Percentiles rank a stretch among this genome's conserved stretches.
These are phyloP conservation scores for Iris macrosiphon DNA, from an alignment of 106 monocot species.

Conservation along the genomic window DNA sequence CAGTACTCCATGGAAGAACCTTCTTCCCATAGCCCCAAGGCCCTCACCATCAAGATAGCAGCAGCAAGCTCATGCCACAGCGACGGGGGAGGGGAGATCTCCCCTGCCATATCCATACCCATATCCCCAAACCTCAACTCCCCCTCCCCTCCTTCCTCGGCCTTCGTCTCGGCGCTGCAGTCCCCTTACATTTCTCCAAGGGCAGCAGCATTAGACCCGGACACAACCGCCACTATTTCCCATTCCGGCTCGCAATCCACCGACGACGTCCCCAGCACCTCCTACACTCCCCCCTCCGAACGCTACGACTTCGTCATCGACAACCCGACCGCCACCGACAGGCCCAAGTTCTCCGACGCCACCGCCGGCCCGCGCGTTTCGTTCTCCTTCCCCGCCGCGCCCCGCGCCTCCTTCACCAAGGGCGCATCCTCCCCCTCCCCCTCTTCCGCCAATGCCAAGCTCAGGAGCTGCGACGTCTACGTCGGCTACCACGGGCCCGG, in stretches of 20 bases:
- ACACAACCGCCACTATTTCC: too few species aligned
- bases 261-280: constrained; percentile 79
- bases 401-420: constrained; percentile 66
- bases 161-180: constrained; percentile 68
- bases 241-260: constrained; percentile 48
- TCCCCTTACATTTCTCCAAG: constrained; percentile 75
- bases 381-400: constrained; percentile 88
- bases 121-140: constrained; percentile 56
- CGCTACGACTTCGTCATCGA: constrained; percentile 54
- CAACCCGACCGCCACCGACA: too few species aligned
- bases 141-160: constrained; percentile 65
- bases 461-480: constrained; percentile 86
- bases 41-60: constrained; percentile 47
- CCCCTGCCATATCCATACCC: too few species aligned
- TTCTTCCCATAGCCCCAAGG: constrained; percentile 13
- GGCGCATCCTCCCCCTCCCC: constrained; percentile 42
- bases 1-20: constrained; percentile 39
- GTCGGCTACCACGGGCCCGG: constrained; percentile 84
- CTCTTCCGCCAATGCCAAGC: constrained; percentile 71
- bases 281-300: constrained; percentile 70
- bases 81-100: constrained; percentile 27
- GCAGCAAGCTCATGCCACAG: too few species aligned
- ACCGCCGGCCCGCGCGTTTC: constrained; percentile 52
- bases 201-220: too few species aligned
- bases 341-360: too few species aligned